Conservation (phyloP, 495 filamentous ascomycete genomes). For the Hyphodiscus hymeniophilus region DNA sequence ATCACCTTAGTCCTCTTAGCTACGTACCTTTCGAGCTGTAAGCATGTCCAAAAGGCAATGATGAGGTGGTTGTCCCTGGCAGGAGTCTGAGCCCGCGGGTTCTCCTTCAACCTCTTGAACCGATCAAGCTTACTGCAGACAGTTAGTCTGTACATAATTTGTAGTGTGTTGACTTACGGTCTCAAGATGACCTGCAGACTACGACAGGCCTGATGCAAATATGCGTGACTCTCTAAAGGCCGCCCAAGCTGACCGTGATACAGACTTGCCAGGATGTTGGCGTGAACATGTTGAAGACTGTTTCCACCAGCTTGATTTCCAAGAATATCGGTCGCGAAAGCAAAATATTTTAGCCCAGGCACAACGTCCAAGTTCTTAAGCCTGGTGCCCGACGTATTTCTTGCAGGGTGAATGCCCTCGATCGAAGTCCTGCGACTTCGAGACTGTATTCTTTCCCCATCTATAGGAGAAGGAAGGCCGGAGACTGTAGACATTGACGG, state of each 20-base stretch:
- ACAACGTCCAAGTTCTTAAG: conserved; percentile 74
- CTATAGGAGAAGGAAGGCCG: conserved; percentile 38
- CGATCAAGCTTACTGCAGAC: conserved; percentile 29
- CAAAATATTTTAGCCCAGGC: conserved; percentile 84
- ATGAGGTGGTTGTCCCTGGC: conserved; percentile 48
- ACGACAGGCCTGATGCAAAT: conserved; percentile 73
- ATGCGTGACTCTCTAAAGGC: conserved; percentile 82
- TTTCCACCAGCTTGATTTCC: conserved; percentile 71
- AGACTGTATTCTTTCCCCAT: conserved; percentile 27
- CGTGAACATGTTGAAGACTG: conserved; percentile 73
- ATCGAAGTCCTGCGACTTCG: conserved; percentile 15
- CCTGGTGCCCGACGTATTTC: background rate
- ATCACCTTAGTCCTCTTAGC: too few relatives aligned
- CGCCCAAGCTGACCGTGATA: conserved; percentile 84
- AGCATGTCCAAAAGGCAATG: conserved; percentile 87
- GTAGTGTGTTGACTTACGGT: conserved; percentile 43
- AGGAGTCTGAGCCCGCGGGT: background rate
- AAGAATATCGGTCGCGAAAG: conserved; percentile 78
- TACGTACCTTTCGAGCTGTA: conserved; percentile 85
- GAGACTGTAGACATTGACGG: conserved; percentile 34
- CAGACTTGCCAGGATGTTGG: conserved; percentile 76
- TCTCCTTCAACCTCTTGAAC: conserved; percentile 12
- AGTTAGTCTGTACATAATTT: conserved; percentile 4
- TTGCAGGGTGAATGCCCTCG: conserved; percentile 1
- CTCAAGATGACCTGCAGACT: conserved; percentile 70